Conservation (phyloP, 75 land plant genomes). For the Pinus taeda region DNA sequence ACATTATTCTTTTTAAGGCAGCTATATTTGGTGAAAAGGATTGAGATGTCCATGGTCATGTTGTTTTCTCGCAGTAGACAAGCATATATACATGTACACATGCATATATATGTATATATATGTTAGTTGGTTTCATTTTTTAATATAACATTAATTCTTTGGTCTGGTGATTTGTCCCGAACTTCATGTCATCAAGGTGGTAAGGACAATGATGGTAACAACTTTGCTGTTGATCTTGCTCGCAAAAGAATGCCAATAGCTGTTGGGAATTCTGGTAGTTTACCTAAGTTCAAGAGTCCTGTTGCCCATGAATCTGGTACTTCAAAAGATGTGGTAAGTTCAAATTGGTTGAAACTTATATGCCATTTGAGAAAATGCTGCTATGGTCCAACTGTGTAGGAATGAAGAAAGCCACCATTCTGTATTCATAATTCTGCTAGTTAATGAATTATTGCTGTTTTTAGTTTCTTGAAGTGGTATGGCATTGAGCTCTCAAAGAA, state of each 20-base stretch:
- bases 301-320: conserved; percentile 20
- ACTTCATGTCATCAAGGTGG: conserved; percentile 31
- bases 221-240: conserved; percentile 22
- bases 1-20: not conserved
- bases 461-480: not conserved
- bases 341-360: conserved; percentile 2
- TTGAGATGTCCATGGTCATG: not conserved
- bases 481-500: not conserved
- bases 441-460: not conserved
- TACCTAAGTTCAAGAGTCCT: conserved; percentile 44
- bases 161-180: not conserved
- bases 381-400: not conserved
- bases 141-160: not conserved
- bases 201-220: conserved; percentile 18
- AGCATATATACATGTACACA: not conserved
- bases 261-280: conserved; percentile 19
- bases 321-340: conserved; percentile 36
- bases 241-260: conserved; percentile 18
- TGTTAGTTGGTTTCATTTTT: not conserved
- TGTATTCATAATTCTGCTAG: not conserved
- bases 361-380: conserved; percentile 3
- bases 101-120: not conserved
- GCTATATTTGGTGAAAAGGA: not conserved
- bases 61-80: not conserved
- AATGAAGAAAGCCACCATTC: not conserved